A percentile compares a stretch with the other conserved stretches of the same genome.
Evolutionary conservation across 1,284 basidiomycete species (phyloP).

Genomic region (Vanrija sp.): DNA sequence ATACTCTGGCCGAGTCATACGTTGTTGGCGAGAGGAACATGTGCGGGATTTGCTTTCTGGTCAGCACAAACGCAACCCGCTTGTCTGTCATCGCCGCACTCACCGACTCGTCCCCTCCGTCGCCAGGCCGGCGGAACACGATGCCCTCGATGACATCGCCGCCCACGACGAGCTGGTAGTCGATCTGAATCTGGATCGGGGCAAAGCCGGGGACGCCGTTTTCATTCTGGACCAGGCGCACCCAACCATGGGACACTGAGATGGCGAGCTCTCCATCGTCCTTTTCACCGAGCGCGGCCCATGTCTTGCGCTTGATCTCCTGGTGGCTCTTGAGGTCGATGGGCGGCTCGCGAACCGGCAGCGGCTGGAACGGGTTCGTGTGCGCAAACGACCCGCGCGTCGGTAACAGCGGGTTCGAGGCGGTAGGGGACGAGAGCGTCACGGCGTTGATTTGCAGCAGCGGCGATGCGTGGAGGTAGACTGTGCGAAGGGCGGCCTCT

Average conservation of each 20-base stretch:
- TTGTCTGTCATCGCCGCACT: constrained; percentile 43
- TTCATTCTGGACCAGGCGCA: constrained; percentile 47
- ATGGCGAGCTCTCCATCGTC: constrained; percentile 94
- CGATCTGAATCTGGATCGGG: constrained; percentile 44
- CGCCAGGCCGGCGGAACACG: constrained; percentile 41
- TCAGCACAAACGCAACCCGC: not conserved
- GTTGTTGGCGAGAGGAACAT: constrained; percentile 85
- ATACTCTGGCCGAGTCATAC: constrained; percentile 85
- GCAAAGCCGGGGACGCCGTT: constrained; percentile 26
- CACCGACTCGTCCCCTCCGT: constrained; percentile 57
- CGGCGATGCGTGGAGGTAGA: constrained; percentile 46
- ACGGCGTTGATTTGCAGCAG: constrained; percentile 38
- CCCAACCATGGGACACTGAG: constrained; percentile 75
- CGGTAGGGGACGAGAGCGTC: constrained; percentile 42
- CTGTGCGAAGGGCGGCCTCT: constrained; percentile 36
- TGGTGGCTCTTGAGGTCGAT: constrained; percentile 85
- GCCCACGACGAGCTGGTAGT: constrained; percentile 40
- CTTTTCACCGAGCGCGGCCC: constrained; percentile 80
- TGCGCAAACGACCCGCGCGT: constrained; percentile 67
- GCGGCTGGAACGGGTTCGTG: constrained; percentile 55
- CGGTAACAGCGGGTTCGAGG: constrained; percentile 51
- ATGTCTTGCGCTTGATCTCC: constrained; percentile 88
- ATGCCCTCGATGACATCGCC: constrained; percentile 42
- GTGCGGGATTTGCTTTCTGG: constrained; percentile 76
- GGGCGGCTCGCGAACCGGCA: constrained; percentile 32